Percentiles rank a stretch among this genome's conserved stretches.
phyloP scores from a whole-genome alignment of 495 filamentous ascomycete genomes.

The Bathelium albidoporum region DNA sequence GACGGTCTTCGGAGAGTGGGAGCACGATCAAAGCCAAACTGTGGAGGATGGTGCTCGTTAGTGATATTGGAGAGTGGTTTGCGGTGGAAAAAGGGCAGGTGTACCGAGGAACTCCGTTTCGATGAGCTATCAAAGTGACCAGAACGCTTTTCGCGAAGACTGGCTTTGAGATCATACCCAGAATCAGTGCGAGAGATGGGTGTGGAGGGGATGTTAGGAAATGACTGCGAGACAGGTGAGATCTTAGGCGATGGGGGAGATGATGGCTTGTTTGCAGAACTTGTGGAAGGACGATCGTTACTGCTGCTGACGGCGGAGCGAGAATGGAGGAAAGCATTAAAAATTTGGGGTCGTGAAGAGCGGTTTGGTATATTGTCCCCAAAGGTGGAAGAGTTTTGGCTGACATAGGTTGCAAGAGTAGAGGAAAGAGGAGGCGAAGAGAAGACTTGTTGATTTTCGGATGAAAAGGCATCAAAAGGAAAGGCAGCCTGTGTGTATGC shows the following conservation, averaged over 20 bases:
- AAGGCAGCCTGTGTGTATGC: conserved; percentile 87
- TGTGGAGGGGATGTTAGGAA: conserved; percentile 62
- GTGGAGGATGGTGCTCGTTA: conserved; percentile 13
- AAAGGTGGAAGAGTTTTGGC: conserved; percentile 79
- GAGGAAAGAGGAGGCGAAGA: conserved; percentile 56
- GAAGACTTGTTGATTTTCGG: conserved; percentile 75
- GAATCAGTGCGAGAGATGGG: conserved; percentile 82
- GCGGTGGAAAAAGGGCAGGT: conserved; percentile 10
- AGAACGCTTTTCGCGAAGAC: conserved; percentile 84
- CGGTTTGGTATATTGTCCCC: conserved; percentile 41
- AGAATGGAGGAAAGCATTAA: conserved; percentile 82
- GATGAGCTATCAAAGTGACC: conserved; percentile 83
- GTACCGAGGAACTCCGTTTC: conserved; percentile 70
- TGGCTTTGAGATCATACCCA: conserved; percentile 73
- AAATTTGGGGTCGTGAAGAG: conserved; percentile 48
- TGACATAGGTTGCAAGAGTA: conserved; percentile 71
- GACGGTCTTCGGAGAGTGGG: conserved; percentile 66
- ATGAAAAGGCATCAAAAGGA: conserved; percentile 77
- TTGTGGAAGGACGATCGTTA: conserved; percentile 68
- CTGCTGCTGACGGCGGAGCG: conserved; percentile 53
- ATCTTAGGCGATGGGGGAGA: conserved; percentile 63
- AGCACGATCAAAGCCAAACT: conserved; percentile 66
- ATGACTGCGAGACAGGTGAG: conserved; percentile 72
- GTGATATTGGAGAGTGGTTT: conserved; percentile 13
- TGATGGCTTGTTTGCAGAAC: conserved; percentile 38